phyloP scores from a whole-genome alignment of 140 eudicot species.

The Oenanthe javanica region DNA sequence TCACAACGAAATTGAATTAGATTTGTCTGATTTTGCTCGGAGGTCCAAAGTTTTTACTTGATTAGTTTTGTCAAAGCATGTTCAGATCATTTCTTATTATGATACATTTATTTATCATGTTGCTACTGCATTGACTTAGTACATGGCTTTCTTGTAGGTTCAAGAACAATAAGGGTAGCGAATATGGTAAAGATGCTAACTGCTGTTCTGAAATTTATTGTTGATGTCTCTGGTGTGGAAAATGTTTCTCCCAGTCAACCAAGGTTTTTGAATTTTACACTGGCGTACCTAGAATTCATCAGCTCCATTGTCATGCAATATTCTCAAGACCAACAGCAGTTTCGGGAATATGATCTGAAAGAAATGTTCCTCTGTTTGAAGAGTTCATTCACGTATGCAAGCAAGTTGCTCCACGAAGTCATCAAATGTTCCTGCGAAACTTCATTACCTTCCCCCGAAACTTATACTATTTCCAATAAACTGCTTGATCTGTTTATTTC shows the following conservation, averaged over 20 bases:
- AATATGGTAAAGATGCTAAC: conserved; percentile 60
- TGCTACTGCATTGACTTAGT: neutral
- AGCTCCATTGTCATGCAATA: conserved; percentile 32
- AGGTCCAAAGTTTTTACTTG: neutral
- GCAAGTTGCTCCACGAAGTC: conserved; percentile 63
- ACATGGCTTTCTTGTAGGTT: conserved; percentile 24
- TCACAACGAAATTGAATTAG: neutral
- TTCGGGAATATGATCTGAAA: conserved; percentile 45
- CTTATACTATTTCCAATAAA: conserved; percentile 45
- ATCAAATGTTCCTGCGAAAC: conserved; percentile 35
- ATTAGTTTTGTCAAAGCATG: neutral
- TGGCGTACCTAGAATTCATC: conserved; percentile 39
- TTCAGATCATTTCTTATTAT: neutral
- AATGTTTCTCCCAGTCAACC: conserved; percentile 27
- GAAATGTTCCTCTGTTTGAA: conserved; percentile 56
- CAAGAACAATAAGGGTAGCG: conserved; percentile 33
- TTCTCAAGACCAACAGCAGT: conserved; percentile 34
- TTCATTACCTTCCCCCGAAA: conserved; percentile 30
- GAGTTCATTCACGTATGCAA: conserved; percentile 81
- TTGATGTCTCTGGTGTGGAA: conserved; percentile 44
- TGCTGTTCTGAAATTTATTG: conserved; percentile 61
- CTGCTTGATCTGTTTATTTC: conserved; percentile 49
- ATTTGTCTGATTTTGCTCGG: neutral
- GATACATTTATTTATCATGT: neutral
- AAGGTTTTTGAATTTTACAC: conserved; percentile 49